These are phyloP conservation scores for Limnanthes douglasii DNA, from an alignment of 345 rosid genomes.

Conservation along the genomic window DNA sequence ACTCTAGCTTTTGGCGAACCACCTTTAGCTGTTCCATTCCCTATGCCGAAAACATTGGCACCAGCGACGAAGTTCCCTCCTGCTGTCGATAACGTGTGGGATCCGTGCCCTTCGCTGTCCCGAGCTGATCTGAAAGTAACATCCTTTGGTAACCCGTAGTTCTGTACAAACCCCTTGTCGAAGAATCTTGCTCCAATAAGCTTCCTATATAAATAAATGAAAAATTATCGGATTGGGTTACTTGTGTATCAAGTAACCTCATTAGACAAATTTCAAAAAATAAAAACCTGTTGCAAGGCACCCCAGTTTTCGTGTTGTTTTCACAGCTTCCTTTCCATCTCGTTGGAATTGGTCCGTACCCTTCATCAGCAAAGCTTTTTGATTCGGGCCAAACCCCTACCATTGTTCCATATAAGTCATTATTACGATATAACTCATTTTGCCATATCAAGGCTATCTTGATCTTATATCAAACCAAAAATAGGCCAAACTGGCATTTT, in stretches of 20 bases:
- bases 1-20: constrained; percentile 75
- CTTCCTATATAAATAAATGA: too few relatives aligned
- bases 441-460: too few relatives aligned
- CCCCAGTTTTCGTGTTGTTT: constrained; percentile 13
- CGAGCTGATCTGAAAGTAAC: constrained; percentile 40
- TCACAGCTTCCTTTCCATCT: constrained; percentile 40
- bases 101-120: constrained; percentile 71
- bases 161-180: constrained; percentile 27
- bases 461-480: too few relatives aligned
- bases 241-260: too few relatives aligned
- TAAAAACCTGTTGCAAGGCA: constrained; percentile 34
- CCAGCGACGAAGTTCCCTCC: constrained; percentile 43
- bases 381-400: constrained; percentile 81
- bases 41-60: constrained; percentile 38
- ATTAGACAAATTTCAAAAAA: too few relatives aligned
- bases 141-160: constrained; percentile 15
- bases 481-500: too few relatives aligned
- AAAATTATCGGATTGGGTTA: too few relatives aligned
- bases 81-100: constrained; percentile 86
- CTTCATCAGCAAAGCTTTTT: constrained; percentile 32
- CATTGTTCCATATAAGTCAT: too few relatives aligned
- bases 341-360: constrained; percentile 32
- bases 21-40: constrained; percentile 63
- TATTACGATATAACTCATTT: too few relatives aligned
- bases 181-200: constrained; percentile 47